A percentile compares a stretch with the other conserved stretches of the same genome.
Conservation (phyloP, 1,139 yeast species). For the Suzukiozyma palmioleophila region DNA sequence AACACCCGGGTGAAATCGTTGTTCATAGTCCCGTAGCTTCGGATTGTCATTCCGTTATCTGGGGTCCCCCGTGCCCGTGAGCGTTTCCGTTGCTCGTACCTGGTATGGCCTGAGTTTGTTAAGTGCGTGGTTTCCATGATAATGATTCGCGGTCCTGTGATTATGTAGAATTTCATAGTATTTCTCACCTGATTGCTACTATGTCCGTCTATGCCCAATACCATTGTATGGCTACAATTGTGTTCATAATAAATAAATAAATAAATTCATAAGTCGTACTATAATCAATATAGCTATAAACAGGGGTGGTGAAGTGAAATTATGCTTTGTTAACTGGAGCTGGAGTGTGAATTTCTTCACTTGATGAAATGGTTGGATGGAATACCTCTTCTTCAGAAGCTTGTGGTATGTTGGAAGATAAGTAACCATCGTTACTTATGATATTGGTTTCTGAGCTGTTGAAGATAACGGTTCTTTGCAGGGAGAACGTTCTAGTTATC, state of each 20-base stretch:
- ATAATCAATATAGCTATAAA: not conserved
- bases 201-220: too few relatives aligned
- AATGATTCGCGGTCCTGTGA: too few relatives aligned
- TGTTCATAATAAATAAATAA: not conserved
- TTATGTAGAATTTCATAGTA: too few relatives aligned
- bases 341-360: slow-evolving; percentile 43
- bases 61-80: too few relatives aligned
- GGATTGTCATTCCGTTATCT: too few relatives aligned
- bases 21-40: too few relatives aligned
- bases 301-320: not conserved
- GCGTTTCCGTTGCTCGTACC: too few relatives aligned
- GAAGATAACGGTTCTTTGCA: not conserved
- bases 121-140: too few relatives aligned
- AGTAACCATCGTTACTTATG: not conserved
- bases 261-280: not conserved
- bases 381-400: slow-evolving; percentile 13
- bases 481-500: not conserved
- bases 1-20: too few relatives aligned
- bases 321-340: slow-evolving; percentile 41
- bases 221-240: too few relatives aligned
- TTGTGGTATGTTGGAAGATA: not conserved
- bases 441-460: not conserved
- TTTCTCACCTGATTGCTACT: too few relatives aligned
- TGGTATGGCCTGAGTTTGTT: too few relatives aligned
- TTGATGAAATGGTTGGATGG: slow-evolving; percentile 39